Evolutionary conservation across 257 asterid species (phyloP), one percentile per base, ranked within the genome.

Genomic region (Cordia subcordata): DNA sequence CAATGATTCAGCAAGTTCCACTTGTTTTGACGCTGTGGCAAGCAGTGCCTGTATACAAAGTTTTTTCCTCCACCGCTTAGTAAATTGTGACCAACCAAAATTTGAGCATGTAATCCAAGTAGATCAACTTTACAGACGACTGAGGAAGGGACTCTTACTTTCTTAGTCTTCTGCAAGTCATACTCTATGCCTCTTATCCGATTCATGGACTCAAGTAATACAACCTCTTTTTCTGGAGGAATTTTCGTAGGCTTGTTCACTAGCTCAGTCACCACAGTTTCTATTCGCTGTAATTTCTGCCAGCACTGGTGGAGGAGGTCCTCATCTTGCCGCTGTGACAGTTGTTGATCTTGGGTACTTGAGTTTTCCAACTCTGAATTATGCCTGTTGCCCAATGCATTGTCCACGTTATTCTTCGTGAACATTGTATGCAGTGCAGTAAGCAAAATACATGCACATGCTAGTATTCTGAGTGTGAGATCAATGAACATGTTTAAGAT

Each of bases 91-190:
- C 55, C 45, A 49, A 60, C 38, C 11, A 49, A 17, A 57, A 47
- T 57, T 22, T 17, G 33, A 53, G 18, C 10, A 21, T 53, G 38
- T 21, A 35, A n/a, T 60, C 61, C 49, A 53, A 11, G 49, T 33
- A 68, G 2, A 2, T 17, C 8, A 35, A 19, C 8, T 53, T 45
- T 49, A 53, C 56, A 32, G 57, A 20, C 58, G 37, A 57, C 22
- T 53, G 38, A 33, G 8, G 50, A 8, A 10, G 37, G n/a, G 10
- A 40, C 33, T 52, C 81, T 60, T 75, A 89, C 97, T 63, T 75
- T 93, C 78, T 65, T 85, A 53, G 97, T 93, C 87, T 82, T 87
- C 66, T 83, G 95, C 75, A 93, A 72, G 76, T 93, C 97, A 39
- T 78, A 65, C 75, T 93, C 97, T 49, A 93, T 80, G 76, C 82